These are phyloP conservation scores for Linanthus parryae DNA, from an alignment of 148 eudicot species.

Conservation along the genomic window DNA sequence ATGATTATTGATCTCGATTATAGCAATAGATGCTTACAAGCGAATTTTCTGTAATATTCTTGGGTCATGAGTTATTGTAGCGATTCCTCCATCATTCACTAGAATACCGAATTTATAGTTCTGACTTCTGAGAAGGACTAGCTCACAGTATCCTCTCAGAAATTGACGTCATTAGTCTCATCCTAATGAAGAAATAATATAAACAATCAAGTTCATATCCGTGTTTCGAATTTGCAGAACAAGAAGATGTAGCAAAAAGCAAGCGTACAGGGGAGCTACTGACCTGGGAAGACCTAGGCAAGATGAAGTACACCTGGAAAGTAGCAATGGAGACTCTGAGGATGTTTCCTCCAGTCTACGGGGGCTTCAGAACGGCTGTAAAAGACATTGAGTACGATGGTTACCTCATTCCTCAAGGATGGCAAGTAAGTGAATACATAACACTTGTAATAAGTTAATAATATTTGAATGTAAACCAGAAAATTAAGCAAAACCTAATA, in stretches of 20 bases:
- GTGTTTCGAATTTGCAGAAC: conserved; percentile 23
- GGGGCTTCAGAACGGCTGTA: conserved; percentile 28
- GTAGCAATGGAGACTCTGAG: conserved; percentile 38
- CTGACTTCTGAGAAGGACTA: not conserved
- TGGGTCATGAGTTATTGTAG: too few species aligned
- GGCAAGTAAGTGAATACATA: conserved; percentile 35
- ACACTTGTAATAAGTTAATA: not conserved
- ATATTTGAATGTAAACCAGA: not conserved
- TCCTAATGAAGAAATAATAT: not conserved
- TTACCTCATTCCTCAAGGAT: conserved; percentile 42
- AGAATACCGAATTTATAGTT: not conserved
- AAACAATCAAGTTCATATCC: not conserved
- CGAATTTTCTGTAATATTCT: too few species aligned
- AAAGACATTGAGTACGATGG: conserved; percentile 38
- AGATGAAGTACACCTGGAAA: conserved; percentile 51
- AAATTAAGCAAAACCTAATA: not conserved
- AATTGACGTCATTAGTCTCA: not conserved
- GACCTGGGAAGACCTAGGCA: conserved; percentile 45
- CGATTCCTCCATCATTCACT: too few species aligned
- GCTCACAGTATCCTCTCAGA: not conserved
- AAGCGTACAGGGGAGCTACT: conserved; percentile 25
- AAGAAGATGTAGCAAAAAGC: conserved; percentile 30
- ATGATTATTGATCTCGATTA: too few species aligned
- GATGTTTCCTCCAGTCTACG: conserved; percentile 32
- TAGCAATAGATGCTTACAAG: too few species aligned